Percentiles rank a stretch among this genome's conserved stretches.
phyloP scores from a whole-genome alignment of 2,329 filamentous ascomycete genomes.

The Aspergillus pseudoglaucus region DNA sequence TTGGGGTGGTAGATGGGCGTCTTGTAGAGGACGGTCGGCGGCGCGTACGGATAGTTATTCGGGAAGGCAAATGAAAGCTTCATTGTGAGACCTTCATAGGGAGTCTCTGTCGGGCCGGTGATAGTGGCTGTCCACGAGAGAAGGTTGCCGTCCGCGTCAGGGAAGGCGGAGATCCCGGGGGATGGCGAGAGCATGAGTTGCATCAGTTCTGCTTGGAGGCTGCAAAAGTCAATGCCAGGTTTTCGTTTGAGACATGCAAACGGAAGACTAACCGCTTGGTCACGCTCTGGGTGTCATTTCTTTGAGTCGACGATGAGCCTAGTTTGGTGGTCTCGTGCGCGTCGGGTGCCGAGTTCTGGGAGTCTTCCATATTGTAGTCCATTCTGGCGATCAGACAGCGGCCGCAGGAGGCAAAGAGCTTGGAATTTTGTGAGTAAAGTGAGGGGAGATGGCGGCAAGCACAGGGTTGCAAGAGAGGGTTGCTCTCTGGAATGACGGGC shows the following conservation, averaged over 20 bases:
- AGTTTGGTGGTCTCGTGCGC: constrained; percentile 58
- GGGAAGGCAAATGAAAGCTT: constrained; percentile 92
- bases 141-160: constrained; percentile 80
- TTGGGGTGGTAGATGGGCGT: constrained; percentile 99
- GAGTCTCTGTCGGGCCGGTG: constrained; percentile 81
- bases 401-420: not conserved
- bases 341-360: constrained; percentile 62
- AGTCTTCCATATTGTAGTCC: constrained; percentile 54
- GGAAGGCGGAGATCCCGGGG: constrained; percentile 91
- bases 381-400: constrained; percentile 26
- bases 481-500: constrained; percentile 28
- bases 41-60: constrained; percentile 83
- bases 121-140: constrained; percentile 93
- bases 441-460: not conserved
- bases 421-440: not conserved
- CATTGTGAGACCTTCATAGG: constrained; percentile 79
- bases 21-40: constrained; percentile 91
- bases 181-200: constrained; percentile 94
- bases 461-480: constrained; percentile 11
- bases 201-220: constrained; percentile 96
- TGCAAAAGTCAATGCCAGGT: constrained; percentile 33
- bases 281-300: constrained; percentile 64
- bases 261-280: constrained; percentile 60
- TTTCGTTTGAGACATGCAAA: not conserved
- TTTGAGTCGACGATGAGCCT: constrained; percentile 44